Percentiles rank a stretch among this genome's conserved stretches.
Evolutionary conservation across 495 filamentous ascomycete species (phyloP).

Genomic region (Penicillium bovifimosum): DNA sequence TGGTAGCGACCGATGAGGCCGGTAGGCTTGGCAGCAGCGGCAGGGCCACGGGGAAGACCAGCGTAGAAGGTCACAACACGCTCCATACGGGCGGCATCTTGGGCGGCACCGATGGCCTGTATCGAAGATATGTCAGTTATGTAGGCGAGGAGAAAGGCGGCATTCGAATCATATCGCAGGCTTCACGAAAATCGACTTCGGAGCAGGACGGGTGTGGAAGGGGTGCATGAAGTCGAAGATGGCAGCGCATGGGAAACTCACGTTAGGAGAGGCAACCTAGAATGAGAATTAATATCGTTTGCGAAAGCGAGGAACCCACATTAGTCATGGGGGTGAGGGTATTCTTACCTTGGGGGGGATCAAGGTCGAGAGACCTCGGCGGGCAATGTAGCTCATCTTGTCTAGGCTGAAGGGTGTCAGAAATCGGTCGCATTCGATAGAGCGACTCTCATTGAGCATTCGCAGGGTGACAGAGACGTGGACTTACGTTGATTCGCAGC

Average conservation of each 20-base stretch:
- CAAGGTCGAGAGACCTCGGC: conserved; percentile 90
- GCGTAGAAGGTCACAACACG: conserved; percentile 97
- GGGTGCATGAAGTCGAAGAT: conserved; percentile 7
- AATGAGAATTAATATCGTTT: conserved; percentile 26
- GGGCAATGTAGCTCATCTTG: conserved; percentile 87
- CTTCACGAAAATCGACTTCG: conserved; percentile 21
- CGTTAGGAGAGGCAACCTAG: conserved; percentile 85
- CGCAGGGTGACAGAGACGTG: not conserved
- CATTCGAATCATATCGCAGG: conserved; percentile 3
- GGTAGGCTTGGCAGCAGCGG: conserved; percentile 70
- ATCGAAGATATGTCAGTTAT: conserved; percentile 38
- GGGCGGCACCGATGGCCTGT: conserved; percentile 83
- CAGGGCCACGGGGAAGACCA: conserved; percentile 85
- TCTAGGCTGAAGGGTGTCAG: conserved; percentile 34
- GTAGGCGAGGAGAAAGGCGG: not conserved
- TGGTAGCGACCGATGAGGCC: conserved; percentile 85
- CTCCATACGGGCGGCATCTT: conserved; percentile 93
- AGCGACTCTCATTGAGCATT: not conserved
- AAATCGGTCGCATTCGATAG: conserved; percentile 17
- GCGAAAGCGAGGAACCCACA: not conserved
- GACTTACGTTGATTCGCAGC: conserved; percentile 33
- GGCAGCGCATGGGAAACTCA: conserved; percentile 45
- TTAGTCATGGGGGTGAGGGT: conserved; percentile 3
- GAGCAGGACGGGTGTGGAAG: conserved; percentile 18
- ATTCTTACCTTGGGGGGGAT: conserved; percentile 90